These are phyloP conservation scores for Cryptococcus hybrid DNA, from an alignment of 1,284 basidiomycete species.

Conservation along the genomic window DNA sequence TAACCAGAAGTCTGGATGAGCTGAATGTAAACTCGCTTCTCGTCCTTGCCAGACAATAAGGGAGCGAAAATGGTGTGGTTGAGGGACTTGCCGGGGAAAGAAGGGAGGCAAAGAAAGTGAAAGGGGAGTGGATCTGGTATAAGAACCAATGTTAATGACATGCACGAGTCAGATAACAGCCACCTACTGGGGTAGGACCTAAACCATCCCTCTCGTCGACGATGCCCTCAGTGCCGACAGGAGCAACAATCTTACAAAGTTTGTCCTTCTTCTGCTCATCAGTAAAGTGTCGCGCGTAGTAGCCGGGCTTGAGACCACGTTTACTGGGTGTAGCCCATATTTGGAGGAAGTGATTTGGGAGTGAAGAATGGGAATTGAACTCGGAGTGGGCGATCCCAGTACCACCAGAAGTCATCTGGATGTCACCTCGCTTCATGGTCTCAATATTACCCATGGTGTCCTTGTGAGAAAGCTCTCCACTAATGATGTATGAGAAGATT, in stretches of 20 bases:
- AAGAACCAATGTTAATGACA: constrained; percentile 19
- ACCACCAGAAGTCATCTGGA: constrained; percentile 88
- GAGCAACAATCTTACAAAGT: constrained; percentile 69
- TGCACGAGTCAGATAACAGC: constrained; percentile 44
- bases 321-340: constrained; percentile 76
- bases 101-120: constrained; percentile 60
- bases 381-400: constrained; percentile 51
- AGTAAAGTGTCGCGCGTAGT: constrained; percentile 78
- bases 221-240: constrained; percentile 60
- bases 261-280: constrained; percentile 76
- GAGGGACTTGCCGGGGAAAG: constrained; percentile 59
- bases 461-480: constrained; percentile 54
- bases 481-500: constrained; percentile 79
- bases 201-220: constrained; percentile 60
- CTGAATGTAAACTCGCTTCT: constrained; percentile 51
- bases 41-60: constrained; percentile 1
- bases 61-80: constrained; percentile 57
- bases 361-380: constrained; percentile 66
- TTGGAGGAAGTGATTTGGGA: constrained; percentile 68
- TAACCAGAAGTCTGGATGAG: constrained; percentile 71
- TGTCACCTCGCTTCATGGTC: constrained; percentile 77
- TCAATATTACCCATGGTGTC: constrained; percentile 90
- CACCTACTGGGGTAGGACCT: constrained; percentile 65
- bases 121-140: constrained; percentile 46
- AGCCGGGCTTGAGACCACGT: constrained; percentile 63